Base-by-base conservation (phyloP, 75 land plant genomes). In the Ceratopteris richardii region DNA sequence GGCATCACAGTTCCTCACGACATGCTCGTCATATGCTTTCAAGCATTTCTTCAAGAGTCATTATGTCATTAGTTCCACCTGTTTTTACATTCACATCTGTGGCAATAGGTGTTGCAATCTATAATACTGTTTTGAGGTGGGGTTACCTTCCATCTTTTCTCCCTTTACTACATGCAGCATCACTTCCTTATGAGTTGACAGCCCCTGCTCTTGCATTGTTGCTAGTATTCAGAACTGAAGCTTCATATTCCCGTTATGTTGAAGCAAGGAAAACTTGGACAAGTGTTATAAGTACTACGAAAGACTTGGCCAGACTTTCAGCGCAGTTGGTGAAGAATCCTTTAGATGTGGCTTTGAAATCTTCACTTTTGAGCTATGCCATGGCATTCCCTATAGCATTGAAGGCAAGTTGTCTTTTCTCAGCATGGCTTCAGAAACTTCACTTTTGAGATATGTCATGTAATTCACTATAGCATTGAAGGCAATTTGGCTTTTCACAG, bases 201-300 rank as follows among this genome's bases (percentile, higher is more conserved):
- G 80, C 80, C 1, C 78, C 80, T 3, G 78, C 80, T 0, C 63
- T 77, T 57, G 80, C 80, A 3, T 44, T 77, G 0, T 63, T 77
- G 18, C 62, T 77, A 6, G 80, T 77, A 11, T 77, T 77, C 36
- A 65, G 80, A 27, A 77, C 80, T 0, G 80, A 77, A 10, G 75
- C 78, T 0, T 77, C 80, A 6, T 77, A 77, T 44, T 72, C 78
- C 13, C 70, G 80, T 28, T 77, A 77, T 61, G 80, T 67, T 56
- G 80, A 77, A 46, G 80, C 73, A 17, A 64, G 80, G 0, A 77
- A 74, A 55, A 77, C 78, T 1, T 77, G 80, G 80, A 77, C 80
- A 2, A 51, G 64, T 21, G 80, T 77, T 0, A 74, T 77, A 36
- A 59, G 67, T 56, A 63, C 61, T 39, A 58, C 79, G n/a, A 77